Evolutionary conservation across 2,329 filamentous ascomycete genomes (phyloP), one percentile per base, ranked within the genome.

Genomic region (Fusarium praegraminearum): DNA sequence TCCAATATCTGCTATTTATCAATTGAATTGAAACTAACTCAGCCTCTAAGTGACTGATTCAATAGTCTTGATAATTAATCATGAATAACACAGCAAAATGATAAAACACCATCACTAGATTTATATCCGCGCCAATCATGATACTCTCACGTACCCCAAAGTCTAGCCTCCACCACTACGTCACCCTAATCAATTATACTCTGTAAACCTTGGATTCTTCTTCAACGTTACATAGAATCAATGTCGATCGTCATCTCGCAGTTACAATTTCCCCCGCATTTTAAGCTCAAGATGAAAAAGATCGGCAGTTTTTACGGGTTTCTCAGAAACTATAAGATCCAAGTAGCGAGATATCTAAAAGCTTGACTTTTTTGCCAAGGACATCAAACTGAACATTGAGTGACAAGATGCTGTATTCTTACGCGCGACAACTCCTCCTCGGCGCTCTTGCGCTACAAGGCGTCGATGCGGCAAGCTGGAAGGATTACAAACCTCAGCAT

Each of bases 221-320:
- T 15, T 60, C 46, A 65, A 65, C 61, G 61, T 65, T 65, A 65
- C 62, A 65, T 60, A 20, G 4, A 22, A 30, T 47, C 53, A 65
- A 15, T 28, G 41, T 33, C n/a, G 40, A 52, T 52, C 45, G 22
- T 36, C 28, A 28, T 36, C 36, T 32, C 12, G 16, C 11, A 3
- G 43, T 5, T 32, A 24, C 46, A 35, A 41, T 40, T 18, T 53
- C 41, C 61, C 62, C 62, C 62, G 41, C 54, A 43, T 26, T 54
- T 20, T 8, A 54, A 1, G 3, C 62, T 63, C 32, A 61, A 26
- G 2, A 7, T 16, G 59, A 41, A 2, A 20, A 65, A 35, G 62
- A 65, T 58, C 60, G 18, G 28, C 58, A 26, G 1, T 11, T 20
- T 18, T 10, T 32, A 4, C 22, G 32, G 40, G 40, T 22, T 5